Evolutionary conservation across 495 filamentous ascomycete species (phyloP).

Genomic region (Aspergillus sclerotioniger): DNA sequence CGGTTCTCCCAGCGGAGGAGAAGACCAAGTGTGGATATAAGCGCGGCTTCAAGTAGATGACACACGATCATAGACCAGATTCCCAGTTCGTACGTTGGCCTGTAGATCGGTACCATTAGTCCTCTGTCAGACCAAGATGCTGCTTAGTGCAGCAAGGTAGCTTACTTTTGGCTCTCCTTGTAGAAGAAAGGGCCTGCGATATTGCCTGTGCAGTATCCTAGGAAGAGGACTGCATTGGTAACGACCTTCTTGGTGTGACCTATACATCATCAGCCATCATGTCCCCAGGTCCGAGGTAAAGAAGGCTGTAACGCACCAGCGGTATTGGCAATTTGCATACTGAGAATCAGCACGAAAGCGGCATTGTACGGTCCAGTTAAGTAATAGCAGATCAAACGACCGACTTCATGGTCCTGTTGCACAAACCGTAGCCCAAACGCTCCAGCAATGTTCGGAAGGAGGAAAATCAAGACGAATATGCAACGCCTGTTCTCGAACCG

Average conservation of each 20-base stretch:
- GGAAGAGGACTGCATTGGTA: slow-evolving; percentile 57
- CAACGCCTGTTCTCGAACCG: slow-evolving; percentile 56
- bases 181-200: slow-evolving; percentile 64
- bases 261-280: slow-evolving; percentile 3
- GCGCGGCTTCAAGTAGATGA: slow-evolving; percentile 51
- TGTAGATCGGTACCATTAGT: slow-evolving; percentile 9
- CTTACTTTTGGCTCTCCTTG: slow-evolving; percentile 49
- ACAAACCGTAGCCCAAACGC: slow-evolving; percentile 58
- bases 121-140: background rate
- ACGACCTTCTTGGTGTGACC: slow-evolving; percentile 64
- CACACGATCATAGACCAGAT: slow-evolving; percentile 65
- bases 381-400: slow-evolving; percentile 56
- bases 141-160: background rate
- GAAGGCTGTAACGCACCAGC: slow-evolving; percentile 39
- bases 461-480: slow-evolving; percentile 52
- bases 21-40: slow-evolving; percentile 47
- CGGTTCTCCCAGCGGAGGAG: slow-evolving; percentile 55
- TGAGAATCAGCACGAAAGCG: slow-evolving; percentile 57
- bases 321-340: slow-evolving; percentile 56
- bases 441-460: slow-evolving; percentile 54
- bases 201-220: slow-evolving; percentile 52
- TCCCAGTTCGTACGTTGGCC: slow-evolving; percentile 54
- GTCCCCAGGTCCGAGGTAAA: background rate
- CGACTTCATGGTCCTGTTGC: slow-evolving; percentile 41
- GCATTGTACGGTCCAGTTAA: slow-evolving; percentile 60